Percentiles rank a stretch among this genome's conserved stretches.
phyloP scores from a whole-genome alignment of 2,329 filamentous ascomycete genomes.

The Trichoderma sp. region DNA sequence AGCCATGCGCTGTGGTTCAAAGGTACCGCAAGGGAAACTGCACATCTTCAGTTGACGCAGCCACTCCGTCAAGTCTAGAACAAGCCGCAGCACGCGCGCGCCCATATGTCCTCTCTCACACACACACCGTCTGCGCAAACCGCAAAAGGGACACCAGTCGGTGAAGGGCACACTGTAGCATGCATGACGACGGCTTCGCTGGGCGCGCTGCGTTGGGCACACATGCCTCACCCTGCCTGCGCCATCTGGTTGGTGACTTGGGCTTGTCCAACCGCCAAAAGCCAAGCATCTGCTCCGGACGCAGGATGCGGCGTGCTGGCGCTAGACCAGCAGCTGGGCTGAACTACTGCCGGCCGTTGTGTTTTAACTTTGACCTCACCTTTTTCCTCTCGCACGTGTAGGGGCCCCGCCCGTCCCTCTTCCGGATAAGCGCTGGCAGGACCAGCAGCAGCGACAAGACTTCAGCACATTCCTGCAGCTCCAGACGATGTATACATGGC shows the following conservation, averaged over 20 bases:
- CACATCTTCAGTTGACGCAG: not conserved
- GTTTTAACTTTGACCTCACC: not conserved
- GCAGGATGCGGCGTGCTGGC: not conserved
- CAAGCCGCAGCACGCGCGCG: not conserved
- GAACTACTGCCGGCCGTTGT: conserved; percentile 6
- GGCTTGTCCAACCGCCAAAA: not conserved
- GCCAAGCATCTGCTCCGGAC: not conserved
- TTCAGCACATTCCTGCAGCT: not conserved
- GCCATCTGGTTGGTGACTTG: not conserved
- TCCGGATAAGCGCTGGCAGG: conserved; percentile 2
- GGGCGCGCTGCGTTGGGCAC: conserved; percentile 17
- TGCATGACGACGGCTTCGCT: conserved; percentile 7
- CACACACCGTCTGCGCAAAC: not conserved
- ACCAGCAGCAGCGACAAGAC: not conserved
- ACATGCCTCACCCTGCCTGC: conserved; percentile 2
- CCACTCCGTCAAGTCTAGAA: not conserved
- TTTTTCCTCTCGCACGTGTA: not conserved
- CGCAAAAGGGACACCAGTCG: conserved; percentile 11
- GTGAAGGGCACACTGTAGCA: conserved; percentile 1
- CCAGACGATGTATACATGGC: not conserved
- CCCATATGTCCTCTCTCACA: not conserved
- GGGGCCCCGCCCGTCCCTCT: not conserved
- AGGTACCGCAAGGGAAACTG: not conserved
- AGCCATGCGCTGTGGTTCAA: not conserved
- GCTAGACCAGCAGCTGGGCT: conserved; percentile 1